These are phyloP conservation scores for Mycena latifolia DNA, from an alignment of 768 basidiomycete species.

Conservation along the genomic window DNA sequence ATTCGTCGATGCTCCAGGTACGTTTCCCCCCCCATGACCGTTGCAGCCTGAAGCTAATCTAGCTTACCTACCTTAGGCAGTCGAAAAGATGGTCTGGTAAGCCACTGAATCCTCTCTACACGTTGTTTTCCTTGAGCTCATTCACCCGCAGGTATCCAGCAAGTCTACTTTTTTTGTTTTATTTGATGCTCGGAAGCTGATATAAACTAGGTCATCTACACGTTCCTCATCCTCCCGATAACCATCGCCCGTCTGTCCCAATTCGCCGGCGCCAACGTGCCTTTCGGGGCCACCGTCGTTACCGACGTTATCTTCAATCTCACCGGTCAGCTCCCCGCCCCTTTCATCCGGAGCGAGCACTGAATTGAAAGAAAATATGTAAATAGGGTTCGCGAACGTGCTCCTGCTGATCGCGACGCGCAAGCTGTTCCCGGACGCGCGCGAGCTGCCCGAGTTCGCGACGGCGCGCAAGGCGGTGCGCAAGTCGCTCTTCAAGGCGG, in stretches of 20 bases:
- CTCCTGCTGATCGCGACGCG: constrained; percentile 37
- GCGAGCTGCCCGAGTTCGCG: constrained; percentile 33
- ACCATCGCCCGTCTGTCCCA: constrained; percentile 43
- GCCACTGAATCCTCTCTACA: too few relatives aligned
- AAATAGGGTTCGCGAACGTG: constrained; percentile 34
- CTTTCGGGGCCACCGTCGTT: constrained; percentile 40
- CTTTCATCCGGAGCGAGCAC: too few relatives aligned
- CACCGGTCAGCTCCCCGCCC: constrained; percentile 38
- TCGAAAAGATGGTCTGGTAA: constrained; percentile 40
- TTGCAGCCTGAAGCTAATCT: not conserved
- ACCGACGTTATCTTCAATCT: constrained; percentile 45
- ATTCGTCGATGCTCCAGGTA: constrained; percentile 40
- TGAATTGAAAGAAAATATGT: constrained; percentile 15
- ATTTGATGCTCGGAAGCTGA: constrained; percentile 1
- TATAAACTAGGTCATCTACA: constrained; percentile 41
- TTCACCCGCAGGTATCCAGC: constrained; percentile 28
- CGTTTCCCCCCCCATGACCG: not conserved
- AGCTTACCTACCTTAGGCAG: constrained; percentile 9
- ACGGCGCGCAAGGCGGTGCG: constrained; percentile 24
- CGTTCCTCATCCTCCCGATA: constrained; percentile 45
- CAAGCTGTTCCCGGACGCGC: constrained; percentile 33
- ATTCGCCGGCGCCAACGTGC: constrained; percentile 41
- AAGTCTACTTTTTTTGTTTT: not conserved
- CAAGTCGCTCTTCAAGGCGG: constrained; percentile 25
- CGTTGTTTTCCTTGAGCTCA: not conserved